phyloP scores from a whole-genome alignment of 805 yeast genomes.

The Starmerella vaccinii region DNA sequence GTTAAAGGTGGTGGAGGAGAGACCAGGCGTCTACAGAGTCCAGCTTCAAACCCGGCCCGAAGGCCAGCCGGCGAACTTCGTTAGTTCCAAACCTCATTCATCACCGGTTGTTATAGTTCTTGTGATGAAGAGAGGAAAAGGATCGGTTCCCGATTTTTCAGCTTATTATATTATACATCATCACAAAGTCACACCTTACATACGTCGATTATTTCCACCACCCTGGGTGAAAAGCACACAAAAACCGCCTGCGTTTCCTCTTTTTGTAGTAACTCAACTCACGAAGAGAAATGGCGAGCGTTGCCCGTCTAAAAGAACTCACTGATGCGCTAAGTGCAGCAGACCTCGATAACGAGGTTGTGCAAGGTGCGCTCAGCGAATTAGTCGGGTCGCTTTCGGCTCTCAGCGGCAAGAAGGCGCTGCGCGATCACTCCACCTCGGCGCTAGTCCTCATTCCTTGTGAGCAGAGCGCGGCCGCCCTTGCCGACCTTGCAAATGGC shows the following conservation, averaged over 20 bases:
- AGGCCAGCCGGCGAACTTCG: slow-evolving; percentile 18
- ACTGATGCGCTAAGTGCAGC: not conserved
- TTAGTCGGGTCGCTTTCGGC: slow-evolving; percentile 4
- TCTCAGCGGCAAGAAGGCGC: slow-evolving; percentile 9
- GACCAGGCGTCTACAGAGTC: slow-evolving; percentile 24
- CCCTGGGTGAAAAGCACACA: not conserved
- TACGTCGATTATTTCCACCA: not conserved
- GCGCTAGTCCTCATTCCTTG: not conserved
- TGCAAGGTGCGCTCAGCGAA: slow-evolving; percentile 1
- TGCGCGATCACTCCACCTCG: not conserved
- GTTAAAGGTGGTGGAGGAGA: slow-evolving; percentile 24
- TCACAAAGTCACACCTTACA: not conserved
- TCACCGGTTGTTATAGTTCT: slow-evolving; percentile 26
- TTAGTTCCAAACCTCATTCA: slow-evolving; percentile 20
- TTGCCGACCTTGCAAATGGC: not conserved
- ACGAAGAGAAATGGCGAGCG: not conserved
- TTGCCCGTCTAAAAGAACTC: slow-evolving; percentile 4
- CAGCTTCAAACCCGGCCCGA: slow-evolving; percentile 6
- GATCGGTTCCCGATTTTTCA: slow-evolving; percentile 1
- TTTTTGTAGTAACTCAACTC: not conserved
- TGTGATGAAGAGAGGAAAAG: slow-evolving; percentile 10
- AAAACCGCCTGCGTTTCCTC: not conserved
- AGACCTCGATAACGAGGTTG: not conserved
- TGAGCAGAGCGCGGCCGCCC: not conserved
- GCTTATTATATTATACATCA: slow-evolving; percentile 2